Conservation (phyloP, 176 grass and related monocot genomes). For the Metroxylon sagu region DNA sequence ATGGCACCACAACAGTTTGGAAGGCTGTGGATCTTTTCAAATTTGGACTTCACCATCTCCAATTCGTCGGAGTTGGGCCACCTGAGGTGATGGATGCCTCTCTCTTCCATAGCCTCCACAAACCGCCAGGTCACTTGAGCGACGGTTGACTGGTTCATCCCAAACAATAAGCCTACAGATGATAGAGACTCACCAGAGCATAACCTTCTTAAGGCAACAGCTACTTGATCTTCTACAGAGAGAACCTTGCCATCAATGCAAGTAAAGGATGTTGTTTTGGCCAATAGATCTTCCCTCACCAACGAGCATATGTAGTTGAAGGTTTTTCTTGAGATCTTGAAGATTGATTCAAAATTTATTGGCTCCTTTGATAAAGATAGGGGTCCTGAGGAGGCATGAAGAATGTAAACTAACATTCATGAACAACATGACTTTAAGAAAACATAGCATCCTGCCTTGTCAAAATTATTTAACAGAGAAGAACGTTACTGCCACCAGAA, state of each 20-base stretch:
- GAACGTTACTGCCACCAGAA: no score
- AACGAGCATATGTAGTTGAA: constrained; percentile 75
- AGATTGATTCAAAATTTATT: constrained; percentile 43
- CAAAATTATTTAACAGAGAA: no score
- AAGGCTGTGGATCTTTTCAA: constrained; percentile 55
- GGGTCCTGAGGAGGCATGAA: constrained; percentile 31
- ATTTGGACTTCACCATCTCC: constrained; percentile 48
- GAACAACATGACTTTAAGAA: no score
- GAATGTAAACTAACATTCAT: neutral
- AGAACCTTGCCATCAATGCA: constrained; percentile 51
- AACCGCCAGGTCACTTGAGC: constrained; percentile 91
- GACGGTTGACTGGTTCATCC: constrained; percentile 83
- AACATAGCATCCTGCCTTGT: no score
- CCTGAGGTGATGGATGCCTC: constrained; percentile 41
- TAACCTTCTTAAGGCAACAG: constrained; percentile 69
- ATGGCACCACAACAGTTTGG: constrained; percentile 84
- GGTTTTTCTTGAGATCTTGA: constrained; percentile 78
- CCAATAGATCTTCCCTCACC: constrained; percentile 36
- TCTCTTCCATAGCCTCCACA: constrained; percentile 78
- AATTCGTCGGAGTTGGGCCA: constrained; percentile 67
- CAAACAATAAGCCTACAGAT: constrained; percentile 58
- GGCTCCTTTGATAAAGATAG: constrained; percentile 28
- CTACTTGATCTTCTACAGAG: constrained; percentile 70
- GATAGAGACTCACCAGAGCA: constrained; percentile 66
- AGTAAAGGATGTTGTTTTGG: constrained; percentile 45